Evolutionary conservation across 2,329 filamentous ascomycete species (phyloP).

Genomic region (Colletotrichum sp.): DNA sequence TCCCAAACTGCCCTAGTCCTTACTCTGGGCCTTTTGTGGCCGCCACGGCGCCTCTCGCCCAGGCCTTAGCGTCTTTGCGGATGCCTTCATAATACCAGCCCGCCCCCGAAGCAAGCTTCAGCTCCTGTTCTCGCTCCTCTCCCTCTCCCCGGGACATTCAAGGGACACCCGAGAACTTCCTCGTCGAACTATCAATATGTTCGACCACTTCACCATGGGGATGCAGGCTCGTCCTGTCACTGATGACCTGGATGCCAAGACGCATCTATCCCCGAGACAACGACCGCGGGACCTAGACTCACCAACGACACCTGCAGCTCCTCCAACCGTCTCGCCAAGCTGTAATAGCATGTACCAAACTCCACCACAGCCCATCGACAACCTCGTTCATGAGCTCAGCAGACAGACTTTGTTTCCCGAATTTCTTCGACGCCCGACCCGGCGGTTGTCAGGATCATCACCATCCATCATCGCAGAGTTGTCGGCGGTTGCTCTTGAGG

Average conservation of each 20-base stretch:
- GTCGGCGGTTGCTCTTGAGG: constrained; percentile 3
- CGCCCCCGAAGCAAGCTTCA: neutral
- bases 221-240: neutral
- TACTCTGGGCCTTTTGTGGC: constrained; percentile 11
- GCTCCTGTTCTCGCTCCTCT: neutral
- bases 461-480: neutral
- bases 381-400: constrained; percentile 8
- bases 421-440: neutral
- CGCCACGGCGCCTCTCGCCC: constrained; percentile 2
- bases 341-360: neutral
- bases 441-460: neutral
- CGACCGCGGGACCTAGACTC: neutral
- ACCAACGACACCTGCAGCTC: neutral
- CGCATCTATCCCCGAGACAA: constrained; percentile 8
- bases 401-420: constrained; percentile 5
- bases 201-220: constrained; percentile 12
- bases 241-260: neutral
- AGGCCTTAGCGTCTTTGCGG: constrained; percentile 3
- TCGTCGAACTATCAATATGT: neutral
- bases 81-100: constrained; percentile 19
- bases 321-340: neutral
- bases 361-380: constrained; percentile 8
- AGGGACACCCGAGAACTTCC: neutral
- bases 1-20: neutral
- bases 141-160: neutral